These are phyloP conservation scores for Chytridiales sp. DNA, from an alignment of 371 early-diverging fungal genomes.

Conservation along the genomic window DNA sequence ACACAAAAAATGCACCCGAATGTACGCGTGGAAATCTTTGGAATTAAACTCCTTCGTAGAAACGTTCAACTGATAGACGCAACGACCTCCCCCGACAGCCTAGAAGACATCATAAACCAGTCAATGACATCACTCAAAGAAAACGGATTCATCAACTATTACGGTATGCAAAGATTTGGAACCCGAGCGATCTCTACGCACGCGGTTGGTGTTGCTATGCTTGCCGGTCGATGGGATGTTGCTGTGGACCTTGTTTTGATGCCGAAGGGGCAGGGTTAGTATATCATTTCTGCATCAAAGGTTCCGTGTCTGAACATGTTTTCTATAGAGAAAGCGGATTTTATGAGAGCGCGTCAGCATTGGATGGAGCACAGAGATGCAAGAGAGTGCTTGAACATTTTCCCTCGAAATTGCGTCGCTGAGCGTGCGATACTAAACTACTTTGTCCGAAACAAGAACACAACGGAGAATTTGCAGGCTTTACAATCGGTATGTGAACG, in stretches of 20 bases:
- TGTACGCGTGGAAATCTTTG: no score
- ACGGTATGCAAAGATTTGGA: conserved; percentile 99
- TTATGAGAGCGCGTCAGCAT: conserved; percentile 59
- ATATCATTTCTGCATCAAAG: background rate
- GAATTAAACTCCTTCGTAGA: no score
- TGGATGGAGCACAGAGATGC: conserved; percentile 73
- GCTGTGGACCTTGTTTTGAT: conserved; percentile 79
- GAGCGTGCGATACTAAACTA: conserved; percentile 67
- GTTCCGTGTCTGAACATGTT: background rate
- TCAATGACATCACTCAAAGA: conserved; percentile 64
- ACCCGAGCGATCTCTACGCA: conserved; percentile 82
- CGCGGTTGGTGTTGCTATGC: conserved; percentile 77
- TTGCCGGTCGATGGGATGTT: conserved; percentile 72
- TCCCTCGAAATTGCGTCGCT: conserved; percentile 71
- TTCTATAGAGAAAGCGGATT: conserved; percentile 56
- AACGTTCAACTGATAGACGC: conserved; percentile 30
- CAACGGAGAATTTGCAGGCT: conserved; percentile 61
- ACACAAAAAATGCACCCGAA: no score
- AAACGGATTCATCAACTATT: conserved; percentile 96
- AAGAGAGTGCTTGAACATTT: conserved; percentile 54
- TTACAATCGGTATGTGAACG: conserved; percentile 52
- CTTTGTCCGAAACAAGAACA: conserved; percentile 14
- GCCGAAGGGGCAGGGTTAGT: conserved; percentile 64
- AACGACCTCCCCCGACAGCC: background rate
- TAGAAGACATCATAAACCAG: conserved; percentile 47